Conservation (phyloP, 495 filamentous ascomycete genomes). For the Hyaloscypha hepaticicola region DNA sequence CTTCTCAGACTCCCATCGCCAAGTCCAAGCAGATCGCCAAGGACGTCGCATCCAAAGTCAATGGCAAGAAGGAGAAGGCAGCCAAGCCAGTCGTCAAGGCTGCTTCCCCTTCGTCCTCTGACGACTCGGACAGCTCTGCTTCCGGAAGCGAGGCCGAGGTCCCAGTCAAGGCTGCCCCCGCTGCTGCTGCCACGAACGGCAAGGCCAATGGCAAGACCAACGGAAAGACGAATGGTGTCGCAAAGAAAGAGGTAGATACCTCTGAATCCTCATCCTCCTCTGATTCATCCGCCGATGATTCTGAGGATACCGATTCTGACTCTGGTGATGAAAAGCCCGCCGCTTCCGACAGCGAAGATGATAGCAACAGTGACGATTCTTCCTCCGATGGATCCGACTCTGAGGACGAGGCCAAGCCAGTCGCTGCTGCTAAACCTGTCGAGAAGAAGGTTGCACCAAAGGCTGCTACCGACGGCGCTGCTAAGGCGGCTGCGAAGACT, state of each 20-base stretch:
- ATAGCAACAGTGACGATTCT: constrained; percentile 36
- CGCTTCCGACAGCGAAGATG: constrained; percentile 38
- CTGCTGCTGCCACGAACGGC: constrained; percentile 18
- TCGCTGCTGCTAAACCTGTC: constrained; percentile 38
- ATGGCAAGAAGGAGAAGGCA: constrained; percentile 45
- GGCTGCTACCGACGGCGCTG: not conserved
- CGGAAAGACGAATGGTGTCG: constrained; percentile 35
- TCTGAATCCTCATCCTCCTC: constrained; percentile 34
- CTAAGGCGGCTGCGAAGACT: constrained; percentile 16
- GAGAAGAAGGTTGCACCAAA: constrained; percentile 24
- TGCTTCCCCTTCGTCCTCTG: constrained; percentile 40
- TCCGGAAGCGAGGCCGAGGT: constrained; percentile 38
- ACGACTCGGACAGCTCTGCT: constrained; percentile 34
- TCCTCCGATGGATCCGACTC: constrained; percentile 42
- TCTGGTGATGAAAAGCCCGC: constrained; percentile 28
- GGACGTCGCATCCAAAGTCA: constrained; percentile 42
- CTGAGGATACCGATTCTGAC: constrained; percentile 31
- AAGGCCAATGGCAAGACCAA: constrained; percentile 37
- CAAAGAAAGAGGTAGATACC: constrained; percentile 36
- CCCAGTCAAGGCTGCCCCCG: constrained; percentile 29
- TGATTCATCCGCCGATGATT: constrained; percentile 27
- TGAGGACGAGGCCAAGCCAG: constrained; percentile 32
- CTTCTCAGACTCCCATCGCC: constrained; percentile 47
- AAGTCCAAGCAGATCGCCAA: constrained; percentile 56
- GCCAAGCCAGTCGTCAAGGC: constrained; percentile 44